phyloP scores from a whole-genome alignment of 768 basidiomycete species.

The Crucibulum laeve region DNA sequence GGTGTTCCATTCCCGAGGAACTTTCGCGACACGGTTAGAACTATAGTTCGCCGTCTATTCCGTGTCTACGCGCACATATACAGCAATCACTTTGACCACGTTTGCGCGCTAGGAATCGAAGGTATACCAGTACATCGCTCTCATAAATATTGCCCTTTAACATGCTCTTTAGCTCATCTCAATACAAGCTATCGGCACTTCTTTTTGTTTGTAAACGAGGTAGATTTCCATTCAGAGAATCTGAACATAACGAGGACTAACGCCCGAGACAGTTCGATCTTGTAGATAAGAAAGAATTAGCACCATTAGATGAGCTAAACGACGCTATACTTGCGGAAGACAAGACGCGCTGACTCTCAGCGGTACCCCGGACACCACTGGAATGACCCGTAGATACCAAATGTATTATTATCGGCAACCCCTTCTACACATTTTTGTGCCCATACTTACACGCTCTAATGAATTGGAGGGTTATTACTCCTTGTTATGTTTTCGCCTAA shows the following conservation, averaged over 20 bases:
- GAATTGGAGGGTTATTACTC: too few relatives aligned
- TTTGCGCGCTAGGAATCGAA: slow-evolving; percentile 97
- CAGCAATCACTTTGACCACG: slow-evolving; percentile 98
- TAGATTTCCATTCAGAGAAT: slow-evolving; percentile 23
- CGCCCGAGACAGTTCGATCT: slow-evolving; percentile 67
- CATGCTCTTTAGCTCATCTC: slow-evolving; percentile 67
- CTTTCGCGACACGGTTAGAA: slow-evolving; percentile 88
- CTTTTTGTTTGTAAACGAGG: slow-evolving; percentile 95
- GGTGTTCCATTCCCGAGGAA: slow-evolving; percentile 88
- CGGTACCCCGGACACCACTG: too few relatives aligned
- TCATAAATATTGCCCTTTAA: background rate
- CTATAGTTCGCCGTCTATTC: slow-evolving; percentile 89
- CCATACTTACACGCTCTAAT: too few relatives aligned
- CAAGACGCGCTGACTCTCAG: slow-evolving; percentile 37
- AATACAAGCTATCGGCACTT: slow-evolving; percentile 99
- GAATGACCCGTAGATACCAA: too few relatives aligned
- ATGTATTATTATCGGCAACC: too few relatives aligned
- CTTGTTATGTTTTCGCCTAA: too few relatives aligned
- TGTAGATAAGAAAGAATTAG: slow-evolving; percentile 95
- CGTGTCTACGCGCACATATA: slow-evolving; percentile 98
- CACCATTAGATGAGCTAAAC: slow-evolving; percentile 92
- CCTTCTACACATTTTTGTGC: too few relatives aligned
- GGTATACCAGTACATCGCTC: slow-evolving; percentile 39
- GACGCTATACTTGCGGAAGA: slow-evolving; percentile 74
- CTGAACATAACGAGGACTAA: slow-evolving; percentile 4